Evolutionary conservation across 768 basidiomycete species (phyloP), one percentile per base, ranked within the genome.

Genomic region (Tulasnella sp.): DNA sequence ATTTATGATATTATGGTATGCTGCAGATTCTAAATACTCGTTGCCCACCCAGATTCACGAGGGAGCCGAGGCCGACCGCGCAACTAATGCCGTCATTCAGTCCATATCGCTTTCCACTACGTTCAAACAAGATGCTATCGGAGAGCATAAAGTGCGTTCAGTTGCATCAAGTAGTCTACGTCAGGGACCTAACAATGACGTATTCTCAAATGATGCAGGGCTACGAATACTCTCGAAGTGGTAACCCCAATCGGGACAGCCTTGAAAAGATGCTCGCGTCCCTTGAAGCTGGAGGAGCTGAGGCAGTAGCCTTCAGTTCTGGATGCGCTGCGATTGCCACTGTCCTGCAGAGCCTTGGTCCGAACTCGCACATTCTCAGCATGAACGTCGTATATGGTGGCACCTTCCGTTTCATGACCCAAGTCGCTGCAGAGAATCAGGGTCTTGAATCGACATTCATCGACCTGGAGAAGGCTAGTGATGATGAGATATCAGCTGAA

Each of bases 301-400:
- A 82, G 23, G 88, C 79, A 1, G 73, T 97, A 2, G 85, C 92
- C 0, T 95, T 95, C 68, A 72, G 88, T 0, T 90, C 87, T 0
- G 95, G 95, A 0, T 88, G 84, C 0, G 83, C 94, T 0, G 82
- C 89, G 0, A 95, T 90, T 0, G 86, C 91, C 0, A 88, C 88
- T 0, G 77, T 96, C 7, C 69, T 93, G 7, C 86, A 88, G 65
- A 80, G 85, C 0, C 74, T 89, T 0, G 90, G 87, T 0, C 75
- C 81, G 0, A 77, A 78, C n/a, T 82, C 88, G 0, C 94, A 96
- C 70, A 73, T 97, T 27, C 67, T 98, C 64, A 82, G 84, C 66
- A 88, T 96, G 4, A 92, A 91, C 68, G 92, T 94, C 68, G 89
- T 93, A 15, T 95, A 97, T 63, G 94, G 94, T 2, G 95, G 95